Evolutionary conservation across 805 yeast species (phyloP).

Genomic region (Hermanozyma aechmeae): DNA sequence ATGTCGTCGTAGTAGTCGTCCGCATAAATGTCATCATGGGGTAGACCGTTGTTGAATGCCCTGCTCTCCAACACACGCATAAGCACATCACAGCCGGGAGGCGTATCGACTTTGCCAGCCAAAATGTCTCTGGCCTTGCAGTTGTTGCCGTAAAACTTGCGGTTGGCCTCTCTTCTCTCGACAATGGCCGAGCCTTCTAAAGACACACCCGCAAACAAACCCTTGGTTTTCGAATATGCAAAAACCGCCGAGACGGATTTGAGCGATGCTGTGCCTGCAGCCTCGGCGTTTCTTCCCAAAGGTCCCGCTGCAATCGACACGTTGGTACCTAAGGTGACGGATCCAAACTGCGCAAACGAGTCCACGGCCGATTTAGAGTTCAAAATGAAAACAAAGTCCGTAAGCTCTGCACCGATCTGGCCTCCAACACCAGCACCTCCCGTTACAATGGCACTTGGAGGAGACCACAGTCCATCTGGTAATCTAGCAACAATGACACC

Average conservation of each 20-base stretch:
- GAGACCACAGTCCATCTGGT: slow-evolving; percentile 95
- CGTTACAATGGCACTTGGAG: slow-evolving; percentile 90
- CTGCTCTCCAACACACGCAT: slow-evolving; percentile 80
- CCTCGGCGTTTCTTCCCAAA: slow-evolving; percentile 94
- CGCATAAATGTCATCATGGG: slow-evolving; percentile 43
- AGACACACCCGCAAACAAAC: slow-evolving; percentile 94
- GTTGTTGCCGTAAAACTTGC: slow-evolving; percentile 84
- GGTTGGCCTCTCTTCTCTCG: slow-evolving; percentile 96
- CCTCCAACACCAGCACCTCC: slow-evolving; percentile 99
- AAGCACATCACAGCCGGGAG: slow-evolving; percentile 82
- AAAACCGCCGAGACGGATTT: slow-evolving; percentile 85
- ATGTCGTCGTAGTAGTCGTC: slow-evolving; percentile 65
- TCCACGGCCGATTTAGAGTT: slow-evolving; percentile 85
- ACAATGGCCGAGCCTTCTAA: slow-evolving; percentile 92
- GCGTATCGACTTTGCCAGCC: slow-evolving; percentile 83
- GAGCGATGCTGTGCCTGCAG: slow-evolving; percentile 88
- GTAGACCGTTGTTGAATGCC: slow-evolving; percentile 55
- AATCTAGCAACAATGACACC: slow-evolving; percentile 91
- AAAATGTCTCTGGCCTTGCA: slow-evolving; percentile 85
- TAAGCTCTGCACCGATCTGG: slow-evolving; percentile 90
- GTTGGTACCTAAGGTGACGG: slow-evolving; percentile 91
- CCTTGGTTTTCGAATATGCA: slow-evolving; percentile 91
- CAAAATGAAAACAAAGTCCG: slow-evolving; percentile 90
- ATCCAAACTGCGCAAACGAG: slow-evolving; percentile 88
- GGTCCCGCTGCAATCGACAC: slow-evolving; percentile 97